Percentiles rank a stretch among this genome's conserved stretches.
Conservation (phyloP, 768 basidiomycete species). For the Auriculariales sp. region DNA sequence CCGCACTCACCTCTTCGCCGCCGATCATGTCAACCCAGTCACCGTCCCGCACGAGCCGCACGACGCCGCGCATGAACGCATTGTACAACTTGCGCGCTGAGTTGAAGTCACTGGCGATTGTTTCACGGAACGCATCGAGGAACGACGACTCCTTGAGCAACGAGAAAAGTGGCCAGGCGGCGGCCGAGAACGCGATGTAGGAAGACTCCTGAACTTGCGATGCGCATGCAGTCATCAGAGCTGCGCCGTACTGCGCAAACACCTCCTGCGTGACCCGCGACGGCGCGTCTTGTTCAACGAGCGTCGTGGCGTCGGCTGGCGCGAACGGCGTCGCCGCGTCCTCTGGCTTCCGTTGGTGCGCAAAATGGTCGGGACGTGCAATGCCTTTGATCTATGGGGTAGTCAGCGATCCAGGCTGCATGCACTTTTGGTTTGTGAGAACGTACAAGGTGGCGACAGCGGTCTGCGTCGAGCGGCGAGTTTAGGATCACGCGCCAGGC, state of each 20-base stretch:
- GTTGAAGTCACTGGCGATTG: neutral
- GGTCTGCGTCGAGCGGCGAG: neutral
- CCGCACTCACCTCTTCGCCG: neutral
- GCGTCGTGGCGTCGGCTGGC: neutral
- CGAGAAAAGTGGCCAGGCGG: neutral
- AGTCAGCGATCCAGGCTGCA: neutral
- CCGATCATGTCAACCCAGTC: neutral
- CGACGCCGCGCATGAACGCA: neutral
- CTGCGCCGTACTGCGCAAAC: neutral
- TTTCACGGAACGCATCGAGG: neutral
- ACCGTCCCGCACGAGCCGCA: neutral
- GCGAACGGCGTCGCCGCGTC: neutral
- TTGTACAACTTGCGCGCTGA: neutral
- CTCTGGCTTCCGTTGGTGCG: neutral
- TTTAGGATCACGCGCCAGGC: neutral
- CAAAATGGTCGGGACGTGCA: neutral
- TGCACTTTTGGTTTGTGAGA: neutral
- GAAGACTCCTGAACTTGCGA: neutral
- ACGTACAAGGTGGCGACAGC: neutral
- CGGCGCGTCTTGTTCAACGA: neutral
- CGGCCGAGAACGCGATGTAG: neutral
- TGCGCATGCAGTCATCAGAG: neutral
- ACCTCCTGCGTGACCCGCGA: neutral
- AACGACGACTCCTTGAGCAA: neutral
- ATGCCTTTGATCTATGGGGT: neutral